phyloP scores from a whole-genome alignment of 1,139 yeast genomes.

The Blastobotrys serpentis region DNA sequence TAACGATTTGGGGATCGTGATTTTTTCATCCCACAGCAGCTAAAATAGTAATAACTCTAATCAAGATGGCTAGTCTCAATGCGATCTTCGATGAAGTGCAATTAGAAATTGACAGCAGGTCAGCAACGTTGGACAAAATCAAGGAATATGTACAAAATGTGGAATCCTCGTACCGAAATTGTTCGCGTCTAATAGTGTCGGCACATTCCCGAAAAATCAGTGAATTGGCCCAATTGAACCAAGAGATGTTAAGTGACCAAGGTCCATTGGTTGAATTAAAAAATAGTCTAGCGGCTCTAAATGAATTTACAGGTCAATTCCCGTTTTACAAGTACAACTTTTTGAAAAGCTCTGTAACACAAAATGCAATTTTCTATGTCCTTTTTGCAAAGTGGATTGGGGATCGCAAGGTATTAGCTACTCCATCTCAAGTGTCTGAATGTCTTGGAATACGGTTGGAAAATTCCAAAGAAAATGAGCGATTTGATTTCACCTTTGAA shows the following conservation, averaged over 20 bases:
- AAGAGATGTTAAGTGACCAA: slow-evolving; percentile 6
- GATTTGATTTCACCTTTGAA: slow-evolving; percentile 31
- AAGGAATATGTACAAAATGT: slow-evolving; percentile 20
- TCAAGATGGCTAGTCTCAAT: slow-evolving; percentile 8
- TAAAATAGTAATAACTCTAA: too few species aligned
- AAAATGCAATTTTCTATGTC: slow-evolving; percentile 26
- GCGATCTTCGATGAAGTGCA: slow-evolving; percentile 16
- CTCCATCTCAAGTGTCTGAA: slow-evolving; percentile 24
- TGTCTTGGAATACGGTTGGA: slow-evolving; percentile 21
- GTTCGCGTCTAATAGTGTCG: slow-evolving; percentile 19
- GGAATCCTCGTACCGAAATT: slow-evolving; percentile 20
- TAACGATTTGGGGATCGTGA: too few species aligned
- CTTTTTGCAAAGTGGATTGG: slow-evolving; percentile 26
- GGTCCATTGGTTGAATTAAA: slow-evolving; percentile 10
- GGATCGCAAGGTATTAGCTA: slow-evolving; percentile 17
- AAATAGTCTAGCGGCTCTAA: slow-evolving; percentile 15
- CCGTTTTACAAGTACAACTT: slow-evolving; percentile 32
- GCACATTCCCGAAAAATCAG: slow-evolving; percentile 21
- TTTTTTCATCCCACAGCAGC: background rate
- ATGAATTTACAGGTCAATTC: slow-evolving; percentile 15
- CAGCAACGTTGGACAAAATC: slow-evolving; percentile 14
- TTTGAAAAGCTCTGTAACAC: slow-evolving; percentile 30
- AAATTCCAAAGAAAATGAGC: background rate
- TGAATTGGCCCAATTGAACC: slow-evolving; percentile 10
- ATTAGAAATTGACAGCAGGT: slow-evolving; percentile 15